phyloP scores from a whole-genome alignment of 176 grass and related monocot genomes.

The Carex pumila region DNA sequence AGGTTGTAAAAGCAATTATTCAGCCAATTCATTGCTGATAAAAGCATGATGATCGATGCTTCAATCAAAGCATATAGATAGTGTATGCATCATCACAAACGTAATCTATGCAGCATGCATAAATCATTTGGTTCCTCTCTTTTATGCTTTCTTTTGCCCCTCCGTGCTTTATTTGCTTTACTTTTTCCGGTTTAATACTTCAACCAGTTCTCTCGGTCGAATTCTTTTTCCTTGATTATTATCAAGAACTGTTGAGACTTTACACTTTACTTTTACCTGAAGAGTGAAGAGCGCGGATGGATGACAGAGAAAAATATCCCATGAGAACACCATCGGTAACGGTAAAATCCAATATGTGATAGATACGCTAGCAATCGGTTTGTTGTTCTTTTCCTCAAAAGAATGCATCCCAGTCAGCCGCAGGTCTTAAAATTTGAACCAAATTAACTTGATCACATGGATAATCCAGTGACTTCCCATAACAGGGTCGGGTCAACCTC shows the following conservation, averaged over 20 bases:
- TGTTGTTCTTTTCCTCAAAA: background rate
- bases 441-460: background rate
- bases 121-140: constrained; percentile 14
- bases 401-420: background rate
- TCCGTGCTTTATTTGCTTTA: constrained; percentile 7
- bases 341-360: background rate
- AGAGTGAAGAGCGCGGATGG: background rate
- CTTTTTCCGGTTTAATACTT: background rate
- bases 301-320: background rate
- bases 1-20: background rate
- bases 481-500: background rate
- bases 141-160: background rate
- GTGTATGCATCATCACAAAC: background rate
- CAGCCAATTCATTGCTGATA: background rate
- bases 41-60: background rate
- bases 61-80: constrained; percentile 3
- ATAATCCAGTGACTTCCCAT: background rate
- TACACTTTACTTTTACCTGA: background rate
- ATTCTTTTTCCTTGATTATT: background rate
- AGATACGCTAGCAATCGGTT: background rate
- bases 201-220: background rate
- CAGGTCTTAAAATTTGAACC: background rate
- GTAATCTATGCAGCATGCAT: constrained; percentile 6
- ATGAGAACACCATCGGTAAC: background rate
- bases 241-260: background rate